Base-by-base conservation (phyloP, 768 basidiomycete species). In the Sarcodon aspratus region DNA sequence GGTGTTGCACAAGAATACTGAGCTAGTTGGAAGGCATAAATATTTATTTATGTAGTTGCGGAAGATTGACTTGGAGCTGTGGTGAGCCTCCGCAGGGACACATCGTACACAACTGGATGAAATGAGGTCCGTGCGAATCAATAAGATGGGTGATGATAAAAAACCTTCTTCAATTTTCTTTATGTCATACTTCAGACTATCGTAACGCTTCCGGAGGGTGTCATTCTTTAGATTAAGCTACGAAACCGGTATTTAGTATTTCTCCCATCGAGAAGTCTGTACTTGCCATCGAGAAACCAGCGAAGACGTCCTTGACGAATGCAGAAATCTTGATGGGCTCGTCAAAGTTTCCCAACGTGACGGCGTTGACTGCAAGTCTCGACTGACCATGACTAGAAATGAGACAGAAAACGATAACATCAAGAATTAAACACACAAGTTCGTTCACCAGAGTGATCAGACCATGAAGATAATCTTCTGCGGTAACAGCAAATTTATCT, bases 161-260 rank as follows among this genome's bases (percentile, higher is more conserved):
- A 44, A 49, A 77, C 88, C 87, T 80, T 90, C 88, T 67, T 90
- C 87, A 13, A 91, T 84, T 57, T 88, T 89, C 63, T 89, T 89
- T 52, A 91, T 75, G 59, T 89, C 88, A 53, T 90, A 91, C 58
- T 91, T 90, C 33, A 90, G 67, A 53, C 83, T 78, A 58, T 90
- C 87, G 58, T 85, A 91, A 47, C 86, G 68, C 51, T 85, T 75
- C 4, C 87, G 79, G 13, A 91, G 66, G 0, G 69, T 59, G 57
- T 90, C 88, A 50, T 90, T 90, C 59, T 90, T 90, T 15, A 91
- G 68, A 57, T 89, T 91, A 11, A 91, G 70, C 87, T 87, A 53
- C 1, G 35, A 43, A 33, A 32, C n/a, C 21, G 15, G 45, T 11
- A 42, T 48, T 11, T 37, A 44, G 10, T 15, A 32, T 47, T 32